Evolutionary conservation across 495 filamentous ascomycete species (phyloP).

Genomic region (Rusavskia elegans): DNA sequence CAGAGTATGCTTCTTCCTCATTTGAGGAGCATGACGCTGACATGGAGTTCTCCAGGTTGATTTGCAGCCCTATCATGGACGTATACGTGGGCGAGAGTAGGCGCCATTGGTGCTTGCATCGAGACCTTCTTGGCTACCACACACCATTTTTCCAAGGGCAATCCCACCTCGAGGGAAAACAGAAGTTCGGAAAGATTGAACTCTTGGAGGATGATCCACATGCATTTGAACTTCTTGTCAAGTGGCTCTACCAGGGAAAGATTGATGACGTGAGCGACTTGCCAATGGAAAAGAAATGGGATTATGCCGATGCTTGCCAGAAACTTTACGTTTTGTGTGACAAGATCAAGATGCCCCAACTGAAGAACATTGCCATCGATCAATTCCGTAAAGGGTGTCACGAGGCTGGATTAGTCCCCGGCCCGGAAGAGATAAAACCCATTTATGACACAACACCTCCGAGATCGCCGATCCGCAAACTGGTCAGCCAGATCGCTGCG

Average conservation of each 20-base stretch:
- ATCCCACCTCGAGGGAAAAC: slow-evolving; percentile 15
- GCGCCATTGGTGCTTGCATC: slow-evolving; percentile 29
- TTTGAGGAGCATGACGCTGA: background rate
- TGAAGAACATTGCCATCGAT: slow-evolving; percentile 34
- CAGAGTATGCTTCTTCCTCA: slow-evolving; percentile 20
- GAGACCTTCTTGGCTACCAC: slow-evolving; percentile 29
- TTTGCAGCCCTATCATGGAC: slow-evolving; percentile 30
- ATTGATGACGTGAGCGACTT: slow-evolving; percentile 27
- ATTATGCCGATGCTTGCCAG: slow-evolving; percentile 31
- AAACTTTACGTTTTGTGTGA: slow-evolving; percentile 33
- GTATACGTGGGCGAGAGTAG: slow-evolving; percentile 25
- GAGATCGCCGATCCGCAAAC: slow-evolving; percentile 24
- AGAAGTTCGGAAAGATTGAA: slow-evolving; percentile 18
- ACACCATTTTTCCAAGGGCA: slow-evolving; percentile 26
- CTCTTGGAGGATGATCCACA: slow-evolving; percentile 25
- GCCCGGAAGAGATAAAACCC: slow-evolving; percentile 31
- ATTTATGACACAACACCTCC: slow-evolving; percentile 24
- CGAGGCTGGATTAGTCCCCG: slow-evolving; percentile 27
- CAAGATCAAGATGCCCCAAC: slow-evolving; percentile 25
- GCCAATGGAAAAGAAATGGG: slow-evolving; percentile 27
- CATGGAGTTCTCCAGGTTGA: slow-evolving; percentile 18
- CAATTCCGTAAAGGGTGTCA: slow-evolving; percentile 28
- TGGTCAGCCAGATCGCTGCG: slow-evolving; percentile 31
- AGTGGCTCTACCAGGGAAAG: slow-evolving; percentile 34
- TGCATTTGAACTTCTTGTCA: slow-evolving; percentile 33